These are phyloP conservation scores for Cenchrus fungigraminus DNA, from an alignment of 176 grass and related monocot genomes.

Conservation along the genomic window DNA sequence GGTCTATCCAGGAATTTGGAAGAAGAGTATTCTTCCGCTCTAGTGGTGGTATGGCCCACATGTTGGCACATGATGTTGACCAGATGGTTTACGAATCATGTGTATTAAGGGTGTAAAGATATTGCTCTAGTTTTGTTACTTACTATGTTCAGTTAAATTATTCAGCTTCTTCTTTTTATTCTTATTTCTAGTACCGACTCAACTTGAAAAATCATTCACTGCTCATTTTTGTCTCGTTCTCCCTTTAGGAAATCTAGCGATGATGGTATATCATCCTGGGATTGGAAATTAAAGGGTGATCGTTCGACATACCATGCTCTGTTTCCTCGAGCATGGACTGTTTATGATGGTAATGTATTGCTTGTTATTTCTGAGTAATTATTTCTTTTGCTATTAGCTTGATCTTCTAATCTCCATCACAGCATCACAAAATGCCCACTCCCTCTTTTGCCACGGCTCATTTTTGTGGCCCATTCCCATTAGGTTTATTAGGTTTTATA, in stretches of 20 bases:
- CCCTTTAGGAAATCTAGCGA: slow-evolving; percentile 74
- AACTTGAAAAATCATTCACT: slow-evolving; percentile 9
- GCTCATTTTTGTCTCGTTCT: slow-evolving; percentile 1
- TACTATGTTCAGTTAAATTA: slow-evolving; percentile 24
- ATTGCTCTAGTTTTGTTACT: slow-evolving; percentile 14
- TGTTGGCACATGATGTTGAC: background rate
- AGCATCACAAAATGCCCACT: background rate
- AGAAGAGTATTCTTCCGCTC: background rate
- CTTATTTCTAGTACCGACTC: slow-evolving; percentile 13
- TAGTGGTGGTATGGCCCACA: background rate
- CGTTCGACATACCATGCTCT: slow-evolving; percentile 98
- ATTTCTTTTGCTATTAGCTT: background rate
- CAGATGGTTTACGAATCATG: background rate
- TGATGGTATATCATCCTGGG: slow-evolving; percentile 92
- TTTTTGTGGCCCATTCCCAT: background rate
- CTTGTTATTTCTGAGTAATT: slow-evolving; percentile 4
- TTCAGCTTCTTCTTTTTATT: slow-evolving; percentile 13
- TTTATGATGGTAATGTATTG: slow-evolving; percentile 86
- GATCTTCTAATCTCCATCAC: background rate
- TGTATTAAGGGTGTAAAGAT: background rate
- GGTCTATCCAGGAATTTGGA: background rate
- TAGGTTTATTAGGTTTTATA: background rate
- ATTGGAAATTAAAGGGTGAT: slow-evolving; percentile 93
- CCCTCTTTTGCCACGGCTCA: background rate
- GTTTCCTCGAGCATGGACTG: slow-evolving; percentile 96